phyloP scores from a whole-genome alignment of 768 basidiomycete genomes.

The Leccinum rimulosum region DNA sequence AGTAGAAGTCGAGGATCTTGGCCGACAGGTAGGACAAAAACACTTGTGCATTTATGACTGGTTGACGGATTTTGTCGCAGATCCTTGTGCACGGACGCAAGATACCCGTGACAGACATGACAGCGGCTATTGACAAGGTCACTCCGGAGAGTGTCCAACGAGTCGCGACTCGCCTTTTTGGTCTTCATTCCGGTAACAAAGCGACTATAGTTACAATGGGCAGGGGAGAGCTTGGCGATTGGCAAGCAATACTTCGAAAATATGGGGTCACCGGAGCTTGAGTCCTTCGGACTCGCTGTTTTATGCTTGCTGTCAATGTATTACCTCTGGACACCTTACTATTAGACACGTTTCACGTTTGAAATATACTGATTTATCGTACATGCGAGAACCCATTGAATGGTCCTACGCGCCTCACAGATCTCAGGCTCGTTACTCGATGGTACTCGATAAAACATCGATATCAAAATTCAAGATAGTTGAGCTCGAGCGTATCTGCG shows the following conservation, averaged over 20 bases:
- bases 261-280: slow-evolving; percentile 56
- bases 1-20: slow-evolving; percentile 85
- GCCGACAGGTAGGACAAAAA: slow-evolving; percentile 66
- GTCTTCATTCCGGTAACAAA: slow-evolving; percentile 55
- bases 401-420: not conserved
- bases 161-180: slow-evolving; percentile 76
- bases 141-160: slow-evolving; percentile 66
- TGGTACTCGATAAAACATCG: not conserved
- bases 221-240: slow-evolving; percentile 70
- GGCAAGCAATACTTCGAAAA: slow-evolving; percentile 58
- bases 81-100: slow-evolving; percentile 85
- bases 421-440: not conserved
- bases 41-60: not conserved
- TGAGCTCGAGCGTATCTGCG: not conserved
- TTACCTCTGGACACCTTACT: not conserved
- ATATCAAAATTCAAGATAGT: not conserved
- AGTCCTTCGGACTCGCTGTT: not conserved
- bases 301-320: not conserved
- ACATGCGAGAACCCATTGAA: not conserved
- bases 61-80: slow-evolving; percentile 34
- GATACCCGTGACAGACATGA: slow-evolving; percentile 89
- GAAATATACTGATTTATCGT: slow-evolving; percentile 1
- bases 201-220: slow-evolving; percentile 87
- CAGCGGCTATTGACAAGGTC: slow-evolving; percentile 76
- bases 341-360: not conserved